Evolutionary conservation across 768 basidiomycete species (phyloP), one percentile per base, ranked within the genome.

Genomic region (Panellus pusillus): DNA sequence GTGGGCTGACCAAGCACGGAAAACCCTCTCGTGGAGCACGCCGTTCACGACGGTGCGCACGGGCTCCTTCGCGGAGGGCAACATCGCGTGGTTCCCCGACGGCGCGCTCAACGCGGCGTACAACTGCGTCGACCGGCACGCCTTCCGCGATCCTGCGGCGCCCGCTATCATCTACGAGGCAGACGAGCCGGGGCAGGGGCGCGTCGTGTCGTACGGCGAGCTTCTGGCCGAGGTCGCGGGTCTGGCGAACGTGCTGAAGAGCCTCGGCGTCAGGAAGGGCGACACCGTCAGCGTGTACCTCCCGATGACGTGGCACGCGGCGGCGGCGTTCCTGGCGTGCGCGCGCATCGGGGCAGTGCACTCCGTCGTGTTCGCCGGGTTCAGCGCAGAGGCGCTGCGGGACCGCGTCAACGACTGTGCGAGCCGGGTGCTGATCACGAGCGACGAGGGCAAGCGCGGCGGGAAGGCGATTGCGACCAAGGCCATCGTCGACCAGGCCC

Each of bases 41-140:
- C 91, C 91, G 11, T 98, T 97, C 81, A 77, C 84, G 56, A 93
- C 86, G 20, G 93, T 98, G 54, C 76, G 87, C 64, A 75, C 89
- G 4, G 96, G 96, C 40, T 75, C 79, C 7, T 98, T 98, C 65
- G 78, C 81, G 64, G 82, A 80, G 2, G 96, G 95, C 27, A 92
- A 97, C 67, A 85, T 96, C 54, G 80, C 81, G 58, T 98, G 96
- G 96, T 98, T 98, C 81, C n/a, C 93, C 5, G 95, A 99, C 64
- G 96, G 96, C 28, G 87, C 78, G 4, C 72, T 96, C 62, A 97
- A 95, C 65, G 96, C 88, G 1, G 85, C 93, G 9, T 98, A 98
- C 79, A 99, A 99, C 72, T 96, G 93, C 65, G 92, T 99, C 45
- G 97, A 99, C 70, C 84, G 96, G 52, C 95, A 93, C 87, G 96